Base-by-base conservation (phyloP, 2,329 filamentous ascomycete species). In the Colletotrichum magnum region DNA sequence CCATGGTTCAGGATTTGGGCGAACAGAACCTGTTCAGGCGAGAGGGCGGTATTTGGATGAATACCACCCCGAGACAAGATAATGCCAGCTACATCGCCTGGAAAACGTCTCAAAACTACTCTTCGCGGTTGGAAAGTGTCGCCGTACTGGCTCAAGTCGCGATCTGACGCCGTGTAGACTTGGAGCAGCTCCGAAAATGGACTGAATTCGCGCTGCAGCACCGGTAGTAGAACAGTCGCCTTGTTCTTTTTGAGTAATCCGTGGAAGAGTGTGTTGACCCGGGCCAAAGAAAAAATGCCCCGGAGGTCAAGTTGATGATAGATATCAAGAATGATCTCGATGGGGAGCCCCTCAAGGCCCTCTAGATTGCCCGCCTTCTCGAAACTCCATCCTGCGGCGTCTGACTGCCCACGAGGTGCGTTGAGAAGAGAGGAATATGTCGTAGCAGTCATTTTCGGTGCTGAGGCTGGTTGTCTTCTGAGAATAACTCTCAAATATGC, bases 321-420 rank as follows among this genome's bases (percentile, higher is more conserved):
- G 26, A 88, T 83, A 21, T 85, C 82, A 12, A 87, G 75, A 3
- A 86, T 73, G 18, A 86, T 80, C 72, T 89, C 87, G 3, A 81
- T 76, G 0, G 86, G 85, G 54, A 84, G 68, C 51, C 72, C 73
- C 53, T 76, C 70, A 21, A 82, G 72, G 47, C 65, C 70, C 26
- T 71, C 69, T 2, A 58, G 21, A 51, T 69, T 70, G 47, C 62
- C 64, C 10, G 43, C 48, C n/a, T n/a, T 47, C 36, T 60, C 64
- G 4, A 32, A 13, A 21, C 32, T 48, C 16, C 6, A 26, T 18
- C 43, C 16, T 26, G 26, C 18, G 15, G n/a, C 21, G 21, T 57
- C 41, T 7, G 52, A 28, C n/a, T 50, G 48, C 18, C 50, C 12
- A n/a, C 21, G 62, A 16, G 45, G 28, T 15, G 41, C 43, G 24